Evolutionary conservation across 2,329 filamentous ascomycete genomes (phyloP).

Genomic region (Cladosporium sp.): DNA sequence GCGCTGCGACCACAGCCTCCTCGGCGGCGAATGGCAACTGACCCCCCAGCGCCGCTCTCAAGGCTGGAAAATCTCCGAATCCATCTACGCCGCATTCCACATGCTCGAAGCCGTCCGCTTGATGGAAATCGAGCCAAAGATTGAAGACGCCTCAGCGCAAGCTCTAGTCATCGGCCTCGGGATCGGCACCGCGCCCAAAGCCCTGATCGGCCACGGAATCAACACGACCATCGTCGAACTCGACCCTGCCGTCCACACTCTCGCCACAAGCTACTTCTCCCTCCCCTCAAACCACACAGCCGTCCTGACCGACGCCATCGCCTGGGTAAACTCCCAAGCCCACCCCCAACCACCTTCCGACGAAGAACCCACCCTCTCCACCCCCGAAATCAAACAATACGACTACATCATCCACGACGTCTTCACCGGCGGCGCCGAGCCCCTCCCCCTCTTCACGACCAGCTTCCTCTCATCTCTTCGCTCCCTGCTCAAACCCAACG

Average conservation of each 20-base stretch:
- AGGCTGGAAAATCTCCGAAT: constrained; percentile 63
- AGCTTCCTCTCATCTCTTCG: constrained; percentile 74
- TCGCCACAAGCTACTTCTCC: constrained; percentile 77
- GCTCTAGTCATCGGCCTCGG: constrained; percentile 89
- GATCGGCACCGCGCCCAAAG: constrained; percentile 85
- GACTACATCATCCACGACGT: constrained; percentile 98
- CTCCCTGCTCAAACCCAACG: constrained; percentile 68
- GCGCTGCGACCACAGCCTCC: constrained; percentile 88
- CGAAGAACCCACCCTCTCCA: neutral
- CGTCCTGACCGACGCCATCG: constrained; percentile 77
- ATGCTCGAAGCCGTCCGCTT: constrained; percentile 91
- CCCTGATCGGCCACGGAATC: constrained; percentile 81
- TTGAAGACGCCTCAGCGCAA: constrained; percentile 37
- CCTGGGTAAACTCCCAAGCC: constrained; percentile 47
- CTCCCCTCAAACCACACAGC: constrained; percentile 72
- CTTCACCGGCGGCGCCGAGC: constrained; percentile 94
- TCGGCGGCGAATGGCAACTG: constrained; percentile 86
- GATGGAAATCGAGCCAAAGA: constrained; percentile 50
- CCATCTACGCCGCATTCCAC: constrained; percentile 93
- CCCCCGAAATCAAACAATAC: constrained; percentile 47
- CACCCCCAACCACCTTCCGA: constrained; percentile 22
- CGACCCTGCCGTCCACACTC: constrained; percentile 82
- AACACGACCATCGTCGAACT: constrained; percentile 94
- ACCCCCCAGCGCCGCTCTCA: constrained; percentile 37
- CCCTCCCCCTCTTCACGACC: constrained; percentile 78